Conservation (phyloP, 148 eudicot genomes). For the Rhododendron griersonianum region DNA sequence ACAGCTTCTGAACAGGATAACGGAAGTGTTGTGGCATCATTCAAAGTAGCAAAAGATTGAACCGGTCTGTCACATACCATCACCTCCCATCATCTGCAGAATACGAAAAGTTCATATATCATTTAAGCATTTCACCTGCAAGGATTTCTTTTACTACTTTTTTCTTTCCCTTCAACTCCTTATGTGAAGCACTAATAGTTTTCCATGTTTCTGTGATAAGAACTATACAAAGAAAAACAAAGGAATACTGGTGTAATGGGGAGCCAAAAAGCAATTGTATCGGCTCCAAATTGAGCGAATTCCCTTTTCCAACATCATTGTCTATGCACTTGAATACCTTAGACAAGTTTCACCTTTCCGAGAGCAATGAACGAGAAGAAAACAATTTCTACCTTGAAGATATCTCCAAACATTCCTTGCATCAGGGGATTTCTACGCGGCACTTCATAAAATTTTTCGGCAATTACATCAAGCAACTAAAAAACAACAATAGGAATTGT, state of each 20-base stretch:
- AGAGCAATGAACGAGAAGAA: neutral
- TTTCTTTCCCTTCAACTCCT: neutral
- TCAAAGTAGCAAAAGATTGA: conserved; percentile 7
- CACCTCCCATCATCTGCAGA: conserved; percentile 74
- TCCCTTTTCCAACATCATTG: neutral
- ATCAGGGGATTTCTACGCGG: conserved; percentile 57
- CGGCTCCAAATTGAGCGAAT: neutral
- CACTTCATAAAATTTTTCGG: conserved; percentile 77
- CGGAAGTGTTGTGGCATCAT: neutral
- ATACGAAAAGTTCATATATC: neutral
- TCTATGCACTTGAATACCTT: neutral
- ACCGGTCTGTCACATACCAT: conserved; percentile 16
- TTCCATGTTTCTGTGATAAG: neutral
- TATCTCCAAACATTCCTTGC: conserved; percentile 94
- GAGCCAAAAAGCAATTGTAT: neutral
- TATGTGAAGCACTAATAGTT: neutral
- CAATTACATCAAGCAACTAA: conserved; percentile 83
- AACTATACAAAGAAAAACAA: neutral
- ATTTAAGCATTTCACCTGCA: neutral
- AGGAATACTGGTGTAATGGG: no score
- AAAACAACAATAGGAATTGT: neutral
- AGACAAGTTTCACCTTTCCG: neutral
- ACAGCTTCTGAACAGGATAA: neutral
- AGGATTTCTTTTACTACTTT: neutral
- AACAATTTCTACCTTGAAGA: conserved; percentile 56